Percentiles rank a stretch among this genome's conserved stretches.
Evolutionary conservation across 1,284 basidiomycete species (phyloP).

Genomic region (Porogramme epimiltina): DNA sequence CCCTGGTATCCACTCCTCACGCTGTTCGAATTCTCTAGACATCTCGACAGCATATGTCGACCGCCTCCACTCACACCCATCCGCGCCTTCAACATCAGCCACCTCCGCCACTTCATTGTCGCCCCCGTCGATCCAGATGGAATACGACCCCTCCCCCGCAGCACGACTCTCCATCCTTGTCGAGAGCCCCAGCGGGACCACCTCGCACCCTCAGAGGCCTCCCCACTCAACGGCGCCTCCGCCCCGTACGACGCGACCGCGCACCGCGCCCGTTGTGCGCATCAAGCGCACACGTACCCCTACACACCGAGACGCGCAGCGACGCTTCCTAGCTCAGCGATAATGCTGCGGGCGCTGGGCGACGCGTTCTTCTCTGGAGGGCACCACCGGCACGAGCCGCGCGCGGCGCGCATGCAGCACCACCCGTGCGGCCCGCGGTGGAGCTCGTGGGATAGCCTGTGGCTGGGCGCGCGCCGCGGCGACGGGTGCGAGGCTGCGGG

Average conservation of each 20-base stretch:
- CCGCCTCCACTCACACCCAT: slow-evolving; percentile 59
- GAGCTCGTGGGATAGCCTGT: slow-evolving; percentile 9
- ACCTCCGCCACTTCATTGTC: slow-evolving; percentile 17
- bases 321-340: not conserved
- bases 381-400: slow-evolving; percentile 46
- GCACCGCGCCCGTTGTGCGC: too few species aligned
- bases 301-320: not conserved
- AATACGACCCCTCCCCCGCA: slow-evolving; percentile 1
- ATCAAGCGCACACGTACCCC: not conserved
- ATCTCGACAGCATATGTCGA: slow-evolving; percentile 74
- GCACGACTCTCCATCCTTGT: slow-evolving; percentile 3
- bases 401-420: slow-evolving; percentile 37
- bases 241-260: slow-evolving; percentile 6
- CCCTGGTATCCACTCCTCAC: not conserved
- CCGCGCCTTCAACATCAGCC: slow-evolving; percentile 48
- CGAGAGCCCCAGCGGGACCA: slow-evolving; percentile 3
- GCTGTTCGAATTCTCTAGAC: slow-evolving; percentile 48
- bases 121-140: slow-evolving; percentile 15
- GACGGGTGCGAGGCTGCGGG: too few species aligned
- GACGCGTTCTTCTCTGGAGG: slow-evolving; percentile 32
- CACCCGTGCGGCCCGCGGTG: slow-evolving; percentile 31
- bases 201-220: not conserved
- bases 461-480: too few species aligned
- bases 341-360: not conserved
- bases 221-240: slow-evolving; percentile 8